Base-by-base conservation (phyloP, 2,329 filamentous ascomycete genomes). In the Hypoxylon sp. region DNA sequence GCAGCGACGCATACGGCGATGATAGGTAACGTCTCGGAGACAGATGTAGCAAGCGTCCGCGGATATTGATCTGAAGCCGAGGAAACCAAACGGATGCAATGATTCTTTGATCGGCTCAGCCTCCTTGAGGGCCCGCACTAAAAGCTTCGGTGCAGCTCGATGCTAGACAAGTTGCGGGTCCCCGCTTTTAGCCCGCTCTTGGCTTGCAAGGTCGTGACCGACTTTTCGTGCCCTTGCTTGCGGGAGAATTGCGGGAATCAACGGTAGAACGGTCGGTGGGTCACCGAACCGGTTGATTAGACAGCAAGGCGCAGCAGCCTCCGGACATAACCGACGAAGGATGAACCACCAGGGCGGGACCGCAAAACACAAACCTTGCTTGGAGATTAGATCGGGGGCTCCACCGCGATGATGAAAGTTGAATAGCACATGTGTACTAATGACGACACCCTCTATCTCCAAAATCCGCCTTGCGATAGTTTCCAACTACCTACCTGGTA, bases 301-400 rank as follows among this genome's bases (percentile, higher is more conserved):
- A 42, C 20, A 60, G 66, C 66, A 71, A 63, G 71, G 71, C 71
- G 69, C 71, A 73, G 71, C 64, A 68, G 31, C 54, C 27, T 40
- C 69, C 71, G 71, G 71, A 72, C 68, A 72, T 70, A 62, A 33
- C 71, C 71, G 71, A 73, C 37, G 49, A 61, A 46, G 40, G 30
- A 62, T 53, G 13, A 30, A n/a, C 33, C 49, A 50, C 31, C 13
- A 33, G 31, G 33, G n/a, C 53, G 51, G 64, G 53, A 10, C 7
- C 25, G 30, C 37, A 27, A 31, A 22, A 48, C 55, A 40, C 33
- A 20, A 35, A 35, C 20, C 17, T 37, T 8, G 17, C 40, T 57
- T 58, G n/a, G 57, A 35, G 13, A 35, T 53, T 20, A 17, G 54
- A 62, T 61, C 22, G 37, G 49, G 27, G 20, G 35, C 27, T 7